Evolutionary conservation across 192 early-diverging fungal genomes (phyloP), one percentile per base, ranked within the genome.

Genomic region (Coemansia sp.): DNA sequence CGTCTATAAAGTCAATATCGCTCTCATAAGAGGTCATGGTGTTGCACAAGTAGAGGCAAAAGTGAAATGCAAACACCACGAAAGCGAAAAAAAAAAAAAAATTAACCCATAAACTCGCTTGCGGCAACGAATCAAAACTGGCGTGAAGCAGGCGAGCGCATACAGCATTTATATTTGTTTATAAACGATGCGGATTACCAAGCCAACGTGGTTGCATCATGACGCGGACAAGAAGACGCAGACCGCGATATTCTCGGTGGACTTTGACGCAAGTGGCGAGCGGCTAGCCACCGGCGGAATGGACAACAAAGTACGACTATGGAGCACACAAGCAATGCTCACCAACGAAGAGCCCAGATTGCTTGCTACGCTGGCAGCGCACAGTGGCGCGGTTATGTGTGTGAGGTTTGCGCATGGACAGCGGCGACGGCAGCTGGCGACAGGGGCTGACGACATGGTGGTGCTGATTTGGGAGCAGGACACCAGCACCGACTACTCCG

Each of bases 281-380:
- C 81, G 88, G 26, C 72, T 97, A 15, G 95, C 90, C 31, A 97
- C 92, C 4, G 92, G 88, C 30, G 88, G 88, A 16, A 85, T 81
- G 90, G 95, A 96, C 82, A 80, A 80, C 45, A 91, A 88, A 53
- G 82, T 97, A 38, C 91, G 87, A 52, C 77, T 98, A n/a, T 97
- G 96, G 96, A 92, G 85, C 63, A 78, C 85, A 6, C 72, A 44
- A 0, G 81, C 89, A 0, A 78, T 94, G 5, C 58, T 71, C 26
- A 81, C 84, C 58, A 20, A 53, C 6, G 80, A 86, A 50, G 70
- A 80, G 31, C 83, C 82, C 10, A 72, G 76, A 51, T 84, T 93
- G 15, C 60, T 96, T 2, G 84, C 91, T 34, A 93, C 93, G 1
- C 76, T 98, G 71, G 75, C 85, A 0, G 60, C 85, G 7, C 45